Conservation (phyloP, 306 rosid species). For the Ormosia emarginata region DNA sequence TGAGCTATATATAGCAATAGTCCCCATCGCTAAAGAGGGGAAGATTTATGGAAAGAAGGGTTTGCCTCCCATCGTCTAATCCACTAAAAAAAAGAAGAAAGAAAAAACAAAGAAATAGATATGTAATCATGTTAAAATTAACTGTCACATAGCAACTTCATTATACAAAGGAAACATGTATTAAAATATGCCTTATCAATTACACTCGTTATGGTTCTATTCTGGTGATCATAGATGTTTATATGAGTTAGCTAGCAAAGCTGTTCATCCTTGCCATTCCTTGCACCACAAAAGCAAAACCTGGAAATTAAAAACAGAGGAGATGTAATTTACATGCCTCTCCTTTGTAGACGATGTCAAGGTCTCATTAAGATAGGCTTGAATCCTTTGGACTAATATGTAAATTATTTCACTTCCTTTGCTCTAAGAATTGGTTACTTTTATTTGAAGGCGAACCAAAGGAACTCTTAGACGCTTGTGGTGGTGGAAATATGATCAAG, state of each 20-base stretch:
- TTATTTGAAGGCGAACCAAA: not conserved
- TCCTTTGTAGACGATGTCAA: not conserved
- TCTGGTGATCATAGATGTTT: not conserved
- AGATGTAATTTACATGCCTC: too few species aligned
- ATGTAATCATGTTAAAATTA: too few species aligned
- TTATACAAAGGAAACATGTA: not conserved
- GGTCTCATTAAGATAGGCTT: too few species aligned
- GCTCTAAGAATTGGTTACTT: not conserved
- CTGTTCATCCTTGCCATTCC: not conserved
- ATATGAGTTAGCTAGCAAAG: not conserved
- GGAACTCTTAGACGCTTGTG: not conserved
- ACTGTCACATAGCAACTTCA: not conserved
- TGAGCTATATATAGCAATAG: too few species aligned
- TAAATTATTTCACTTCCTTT: not conserved
- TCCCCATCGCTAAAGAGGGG: too few species aligned
- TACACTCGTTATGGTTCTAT: too few species aligned
- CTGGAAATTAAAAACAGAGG: not conserved
- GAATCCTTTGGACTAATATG: too few species aligned
- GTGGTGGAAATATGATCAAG: slow-evolving; percentile 1
- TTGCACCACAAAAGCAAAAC: not conserved
- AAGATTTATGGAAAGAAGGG: too few species aligned
- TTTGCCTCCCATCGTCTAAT: too few species aligned
- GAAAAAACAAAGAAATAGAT: too few species aligned
- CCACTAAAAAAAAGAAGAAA: too few species aligned
- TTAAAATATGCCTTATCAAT: not conserved